phyloP scores from a whole-genome alignment of 2,329 filamentous ascomycete species.

The Cyphellophora europaea region DNA sequence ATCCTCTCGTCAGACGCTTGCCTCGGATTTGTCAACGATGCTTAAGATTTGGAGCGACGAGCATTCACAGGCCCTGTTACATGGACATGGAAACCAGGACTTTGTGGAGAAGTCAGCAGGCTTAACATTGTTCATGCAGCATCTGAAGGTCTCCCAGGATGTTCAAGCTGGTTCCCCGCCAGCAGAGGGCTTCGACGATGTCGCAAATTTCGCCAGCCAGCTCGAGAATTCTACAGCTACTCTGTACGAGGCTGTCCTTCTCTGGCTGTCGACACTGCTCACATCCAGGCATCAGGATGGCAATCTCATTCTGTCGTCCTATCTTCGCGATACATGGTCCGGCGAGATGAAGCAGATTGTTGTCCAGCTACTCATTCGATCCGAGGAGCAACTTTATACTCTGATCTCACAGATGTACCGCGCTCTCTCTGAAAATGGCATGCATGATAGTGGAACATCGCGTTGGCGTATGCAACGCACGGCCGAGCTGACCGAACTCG shows the following conservation, averaged over 20 bases:
- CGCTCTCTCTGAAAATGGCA: neutral
- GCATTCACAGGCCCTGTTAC: constrained; percentile 33
- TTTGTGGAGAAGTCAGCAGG: constrained; percentile 40
- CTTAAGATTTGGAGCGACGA: constrained; percentile 36
- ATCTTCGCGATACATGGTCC: constrained; percentile 46
- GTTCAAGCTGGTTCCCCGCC: constrained; percentile 29
- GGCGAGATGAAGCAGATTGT: constrained; percentile 46
- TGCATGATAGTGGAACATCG: neutral
- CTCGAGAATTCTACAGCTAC: constrained; percentile 40
- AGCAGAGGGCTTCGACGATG: constrained; percentile 28
- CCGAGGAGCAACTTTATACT: constrained; percentile 36
- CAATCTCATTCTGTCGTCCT: constrained; percentile 25
- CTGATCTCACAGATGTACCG: constrained; percentile 26
- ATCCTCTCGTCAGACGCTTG: constrained; percentile 17
- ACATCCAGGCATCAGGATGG: neutral
- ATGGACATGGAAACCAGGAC: constrained; percentile 39
- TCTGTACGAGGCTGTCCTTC: constrained; percentile 42
- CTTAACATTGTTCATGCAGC: constrained; percentile 46
- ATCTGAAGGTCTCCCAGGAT: constrained; percentile 38
- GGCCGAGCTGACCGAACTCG: constrained; percentile 16
- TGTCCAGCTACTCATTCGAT: constrained; percentile 36
- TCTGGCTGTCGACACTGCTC: constrained; percentile 45
- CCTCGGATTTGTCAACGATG: constrained; percentile 35
- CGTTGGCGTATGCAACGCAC: constrained; percentile 1
- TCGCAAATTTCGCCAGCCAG: constrained; percentile 31